Percentiles rank a stretch among this genome's conserved stretches.
These are phyloP conservation scores for Malus hybrid DNA, from an alignment of 331 rosid species.

Conservation along the genomic window DNA sequence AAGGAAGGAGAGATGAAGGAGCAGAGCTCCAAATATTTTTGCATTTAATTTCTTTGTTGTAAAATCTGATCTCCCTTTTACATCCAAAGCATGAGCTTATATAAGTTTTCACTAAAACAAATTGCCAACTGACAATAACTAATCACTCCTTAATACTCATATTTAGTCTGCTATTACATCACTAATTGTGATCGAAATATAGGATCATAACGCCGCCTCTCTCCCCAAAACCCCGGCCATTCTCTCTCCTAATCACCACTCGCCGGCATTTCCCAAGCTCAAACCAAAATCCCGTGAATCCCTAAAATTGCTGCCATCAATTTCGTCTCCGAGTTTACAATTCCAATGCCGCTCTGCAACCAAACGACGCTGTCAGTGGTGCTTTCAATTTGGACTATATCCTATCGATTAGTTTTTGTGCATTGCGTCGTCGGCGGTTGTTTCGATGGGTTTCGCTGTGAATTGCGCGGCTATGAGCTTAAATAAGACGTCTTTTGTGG, in stretches of 20 bases:
- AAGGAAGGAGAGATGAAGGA: no score
- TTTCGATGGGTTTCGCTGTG: constrained; percentile 27
- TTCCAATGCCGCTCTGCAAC: constrained; percentile 18
- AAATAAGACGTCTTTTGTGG: constrained; percentile 31
- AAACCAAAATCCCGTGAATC: constrained; percentile 6
- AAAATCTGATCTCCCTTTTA: no score
- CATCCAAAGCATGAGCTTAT: no score
- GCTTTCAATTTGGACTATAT: constrained; percentile 41
- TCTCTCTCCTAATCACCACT: constrained; percentile 18
- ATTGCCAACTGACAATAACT: no score
- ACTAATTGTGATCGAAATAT: no score
- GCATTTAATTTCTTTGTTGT: no score
- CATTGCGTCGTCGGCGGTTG: constrained; percentile 45
- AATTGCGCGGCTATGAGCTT: constrained; percentile 18
- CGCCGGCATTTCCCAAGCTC: constrained; percentile 23
- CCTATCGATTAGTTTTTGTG: constrained; percentile 42
- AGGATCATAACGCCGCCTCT: not conserved
- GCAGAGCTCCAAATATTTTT: no score
- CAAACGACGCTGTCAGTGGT: constrained; percentile 1
- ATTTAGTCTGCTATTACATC: no score
- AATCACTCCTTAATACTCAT: no score
- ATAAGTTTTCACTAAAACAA: no score
- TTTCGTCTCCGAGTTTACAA: constrained; percentile 20
- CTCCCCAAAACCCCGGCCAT: constrained; percentile 15
- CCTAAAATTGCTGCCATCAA: constrained; percentile 3